Percentiles rank a stretch among this genome's conserved stretches.
phyloP scores from a whole-genome alignment of 768 basidiomycete species.

The Psilocybe tampanensis region DNA sequence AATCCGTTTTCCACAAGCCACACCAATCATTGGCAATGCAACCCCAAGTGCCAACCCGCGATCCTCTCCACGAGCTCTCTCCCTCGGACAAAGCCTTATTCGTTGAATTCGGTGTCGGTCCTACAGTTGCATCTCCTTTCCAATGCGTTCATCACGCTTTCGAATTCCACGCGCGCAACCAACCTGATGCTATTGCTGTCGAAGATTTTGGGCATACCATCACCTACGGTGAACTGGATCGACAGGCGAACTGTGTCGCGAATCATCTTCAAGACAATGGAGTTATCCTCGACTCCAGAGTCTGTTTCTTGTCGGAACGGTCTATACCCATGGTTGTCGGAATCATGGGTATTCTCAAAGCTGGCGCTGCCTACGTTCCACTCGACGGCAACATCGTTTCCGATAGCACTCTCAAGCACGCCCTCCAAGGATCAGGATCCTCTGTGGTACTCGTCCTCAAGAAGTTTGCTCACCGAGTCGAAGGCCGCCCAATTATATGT shows the following conservation, averaged over 20 bases:
- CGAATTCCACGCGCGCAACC: conserved; percentile 41
- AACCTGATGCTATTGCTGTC: conserved; percentile 48
- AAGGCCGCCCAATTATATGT: conserved; percentile 29
- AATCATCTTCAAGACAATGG: conserved; percentile 42
- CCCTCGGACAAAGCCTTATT: conserved; percentile 45
- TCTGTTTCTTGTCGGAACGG: conserved; percentile 57
- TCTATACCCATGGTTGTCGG: conserved; percentile 55
- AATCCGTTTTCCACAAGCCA: conserved; percentile 9
- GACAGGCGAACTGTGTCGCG: conserved; percentile 49
- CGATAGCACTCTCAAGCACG: conserved; percentile 53
- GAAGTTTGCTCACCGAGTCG: conserved; percentile 43
- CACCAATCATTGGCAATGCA: conserved; percentile 21
- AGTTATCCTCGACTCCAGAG: conserved; percentile 48
- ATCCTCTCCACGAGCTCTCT: conserved; percentile 35
- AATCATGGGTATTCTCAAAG: conserved; percentile 57
- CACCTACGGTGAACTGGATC: conserved; percentile 53
- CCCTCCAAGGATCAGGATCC: conserved; percentile 49
- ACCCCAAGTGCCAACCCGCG: conserved; percentile 20
- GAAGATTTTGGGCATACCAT: conserved; percentile 50
- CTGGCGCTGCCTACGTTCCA: conserved; percentile 61
- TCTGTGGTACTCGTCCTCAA: conserved; percentile 43
- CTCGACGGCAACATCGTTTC: conserved; percentile 60
- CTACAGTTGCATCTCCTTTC: conserved; percentile 39
- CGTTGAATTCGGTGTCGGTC: conserved; percentile 46
- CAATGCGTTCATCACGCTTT: conserved; percentile 60